Evolutionary conservation across 805 yeast genomes (phyloP).

Genomic region (Vanderwaltozyma tropicalis): DNA sequence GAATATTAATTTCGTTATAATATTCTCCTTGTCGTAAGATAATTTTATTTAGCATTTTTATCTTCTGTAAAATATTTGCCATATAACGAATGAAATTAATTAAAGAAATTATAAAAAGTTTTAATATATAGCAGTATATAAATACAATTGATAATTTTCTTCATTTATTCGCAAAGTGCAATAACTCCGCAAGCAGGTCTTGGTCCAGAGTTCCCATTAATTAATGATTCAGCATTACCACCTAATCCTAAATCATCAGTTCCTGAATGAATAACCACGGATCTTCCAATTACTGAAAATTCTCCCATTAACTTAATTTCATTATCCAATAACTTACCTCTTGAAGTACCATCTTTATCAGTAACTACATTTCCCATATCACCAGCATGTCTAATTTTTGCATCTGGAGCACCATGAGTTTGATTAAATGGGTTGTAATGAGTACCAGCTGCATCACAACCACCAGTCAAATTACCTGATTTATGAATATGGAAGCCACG

Average conservation of each 20-base stretch:
- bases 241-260: constrained; percentile 92
- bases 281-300: constrained; percentile 84
- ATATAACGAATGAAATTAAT: no score
- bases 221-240: constrained; percentile 78
- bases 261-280: constrained; percentile 89
- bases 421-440: constrained; percentile 88
- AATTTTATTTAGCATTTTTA: background rate
- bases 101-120: no score
- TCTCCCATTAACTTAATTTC: constrained; percentile 76
- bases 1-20: constrained; percentile 2
- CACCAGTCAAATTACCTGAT: constrained; percentile 92
- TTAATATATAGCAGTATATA: no score
- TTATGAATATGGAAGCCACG: constrained; percentile 98
- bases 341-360: constrained; percentile 79
- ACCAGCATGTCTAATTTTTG: constrained; percentile 41
- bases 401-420: constrained; percentile 88
- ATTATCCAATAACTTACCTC: constrained; percentile 73
- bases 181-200: constrained; percentile 99
- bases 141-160: no score
- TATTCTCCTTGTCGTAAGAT: background rate
- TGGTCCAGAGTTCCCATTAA: constrained; percentile 95
- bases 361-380: constrained; percentile 92
- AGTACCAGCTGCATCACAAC: constrained; percentile 97
- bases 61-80: no score
- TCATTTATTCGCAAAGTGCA: constrained; percentile 34